These are phyloP conservation scores for Corrigiola litoralis DNA, from an alignment of 179 eudicot genomes.

Conservation along the genomic window DNA sequence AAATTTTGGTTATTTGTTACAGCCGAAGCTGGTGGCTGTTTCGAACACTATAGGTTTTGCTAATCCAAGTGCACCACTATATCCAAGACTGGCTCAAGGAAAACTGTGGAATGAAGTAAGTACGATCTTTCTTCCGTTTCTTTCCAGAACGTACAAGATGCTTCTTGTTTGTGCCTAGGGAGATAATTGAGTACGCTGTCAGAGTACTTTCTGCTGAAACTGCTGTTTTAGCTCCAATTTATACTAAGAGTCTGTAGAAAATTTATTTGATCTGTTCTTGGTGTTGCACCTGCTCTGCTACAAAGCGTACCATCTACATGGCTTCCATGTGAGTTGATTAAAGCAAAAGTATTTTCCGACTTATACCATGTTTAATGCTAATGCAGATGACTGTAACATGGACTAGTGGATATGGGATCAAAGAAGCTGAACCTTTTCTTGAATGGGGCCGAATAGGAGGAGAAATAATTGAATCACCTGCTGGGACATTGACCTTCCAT, in stretches of 20 bases:
- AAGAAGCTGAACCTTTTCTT: constrained; percentile 63
- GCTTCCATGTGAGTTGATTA: too few species aligned
- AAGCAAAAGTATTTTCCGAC: not conserved
- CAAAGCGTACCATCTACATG: too few species aligned
- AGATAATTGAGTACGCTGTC: too few species aligned
- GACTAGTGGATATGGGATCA: constrained; percentile 81
- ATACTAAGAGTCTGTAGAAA: too few species aligned
- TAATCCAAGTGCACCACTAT: constrained; percentile 74
- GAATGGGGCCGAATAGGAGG: constrained; percentile 67
- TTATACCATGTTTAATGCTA: not conserved
- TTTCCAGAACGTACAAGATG: not conserved
- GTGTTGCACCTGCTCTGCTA: too few species aligned
- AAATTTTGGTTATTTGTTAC: constrained; percentile 4
- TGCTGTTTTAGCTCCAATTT: too few species aligned
- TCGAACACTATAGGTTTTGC: constrained; percentile 58
- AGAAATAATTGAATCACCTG: constrained; percentile 41
- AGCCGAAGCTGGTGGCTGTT: constrained; percentile 78
- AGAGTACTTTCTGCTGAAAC: too few species aligned
- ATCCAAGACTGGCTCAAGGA: constrained; percentile 80
- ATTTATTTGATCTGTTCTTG: too few species aligned
- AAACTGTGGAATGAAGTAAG: constrained; percentile 77
- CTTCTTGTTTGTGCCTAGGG: too few species aligned
- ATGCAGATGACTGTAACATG: constrained; percentile 81
- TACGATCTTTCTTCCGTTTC: not conserved
- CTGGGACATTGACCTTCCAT: constrained; percentile 71